Evolutionary conservation across 805 yeast genomes (phyloP).

Genomic region (Metschnikowia matae): DNA sequence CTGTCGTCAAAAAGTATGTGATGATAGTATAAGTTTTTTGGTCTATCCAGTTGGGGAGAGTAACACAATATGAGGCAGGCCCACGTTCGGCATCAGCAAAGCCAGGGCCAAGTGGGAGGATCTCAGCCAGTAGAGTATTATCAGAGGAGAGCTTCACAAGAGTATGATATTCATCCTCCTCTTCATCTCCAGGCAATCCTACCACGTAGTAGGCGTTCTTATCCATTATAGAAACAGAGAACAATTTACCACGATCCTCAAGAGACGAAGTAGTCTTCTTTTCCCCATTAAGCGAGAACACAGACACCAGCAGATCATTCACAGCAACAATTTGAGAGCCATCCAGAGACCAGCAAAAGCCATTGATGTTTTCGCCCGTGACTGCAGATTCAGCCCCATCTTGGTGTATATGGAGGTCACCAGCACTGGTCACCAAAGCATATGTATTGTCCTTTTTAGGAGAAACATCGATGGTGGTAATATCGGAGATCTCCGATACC

Average conservation of each 20-base stretch:
- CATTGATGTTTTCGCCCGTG: background rate
- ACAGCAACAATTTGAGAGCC: conserved; percentile 9
- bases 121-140: conserved; percentile 18
- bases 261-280: conserved; percentile 5
- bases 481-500: background rate
- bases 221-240: conserved; percentile 18
- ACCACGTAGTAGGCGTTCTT: conserved; percentile 18
- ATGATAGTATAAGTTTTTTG: conserved; percentile 34
- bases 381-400: background rate
- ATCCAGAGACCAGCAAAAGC: conserved; percentile 8
- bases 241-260: conserved; percentile 16
- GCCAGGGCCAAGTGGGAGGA: conserved; percentile 47
- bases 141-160: conserved; percentile 4
- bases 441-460: conserved; percentile 15
- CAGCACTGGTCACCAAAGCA: conserved; percentile 14
- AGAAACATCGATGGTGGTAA: conserved; percentile 20
- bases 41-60: conserved; percentile 40
- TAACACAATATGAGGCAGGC: conserved; percentile 42
- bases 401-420: conserved; percentile 14
- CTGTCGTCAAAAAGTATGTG: conserved; percentile 64
- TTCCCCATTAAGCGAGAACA: background rate
- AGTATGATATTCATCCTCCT: conserved; percentile 10
- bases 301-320: background rate
- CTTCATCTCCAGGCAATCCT: conserved; percentile 10
- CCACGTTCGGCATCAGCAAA: conserved; percentile 48